Percentiles rank a stretch among this genome's conserved stretches.
These are phyloP conservation scores for Yamadazyma endophytica DNA, from an alignment of 805 yeast species.

Conservation along the genomic window DNA sequence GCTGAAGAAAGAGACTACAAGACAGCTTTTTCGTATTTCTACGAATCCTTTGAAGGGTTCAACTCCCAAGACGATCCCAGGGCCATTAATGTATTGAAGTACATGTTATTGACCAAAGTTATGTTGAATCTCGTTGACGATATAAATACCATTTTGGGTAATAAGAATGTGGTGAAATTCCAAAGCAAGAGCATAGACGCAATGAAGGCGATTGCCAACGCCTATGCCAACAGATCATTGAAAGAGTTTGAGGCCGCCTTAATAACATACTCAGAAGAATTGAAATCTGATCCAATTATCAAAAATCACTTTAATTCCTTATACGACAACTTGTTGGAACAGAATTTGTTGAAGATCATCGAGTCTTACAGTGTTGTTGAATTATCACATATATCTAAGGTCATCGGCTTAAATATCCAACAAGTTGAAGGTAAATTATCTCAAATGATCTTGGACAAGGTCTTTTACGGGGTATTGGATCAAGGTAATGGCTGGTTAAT, in stretches of 20 bases:
- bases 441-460: constrained; percentile 94
- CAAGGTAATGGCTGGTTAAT: constrained; percentile 98
- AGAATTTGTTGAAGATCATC: constrained; percentile 87
- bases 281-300: constrained; percentile 81
- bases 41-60: constrained; percentile 91
- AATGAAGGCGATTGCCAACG: constrained; percentile 88
- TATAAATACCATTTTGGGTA: constrained; percentile 69
- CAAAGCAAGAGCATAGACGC: constrained; percentile 89
- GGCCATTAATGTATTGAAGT: constrained; percentile 78
- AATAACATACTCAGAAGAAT: constrained; percentile 63
- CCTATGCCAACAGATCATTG: constrained; percentile 84
- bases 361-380: constrained; percentile 98
- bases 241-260: constrained; percentile 87
- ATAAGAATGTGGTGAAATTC: constrained; percentile 65
- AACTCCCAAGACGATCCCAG: constrained; percentile 58
- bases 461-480: constrained; percentile 93
- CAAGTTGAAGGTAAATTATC: constrained; percentile 93
- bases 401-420: constrained; percentile 80
- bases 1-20: constrained; percentile 96
- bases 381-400: constrained; percentile 77
- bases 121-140: constrained; percentile 89
- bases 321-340: constrained; percentile 89
- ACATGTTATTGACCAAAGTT: constrained; percentile 88
- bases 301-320: constrained; percentile 89
- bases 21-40: constrained; percentile 93